These are phyloP conservation scores for Mycena crocata DNA, from an alignment of 768 basidiomycete species.

Conservation along the genomic window DNA sequence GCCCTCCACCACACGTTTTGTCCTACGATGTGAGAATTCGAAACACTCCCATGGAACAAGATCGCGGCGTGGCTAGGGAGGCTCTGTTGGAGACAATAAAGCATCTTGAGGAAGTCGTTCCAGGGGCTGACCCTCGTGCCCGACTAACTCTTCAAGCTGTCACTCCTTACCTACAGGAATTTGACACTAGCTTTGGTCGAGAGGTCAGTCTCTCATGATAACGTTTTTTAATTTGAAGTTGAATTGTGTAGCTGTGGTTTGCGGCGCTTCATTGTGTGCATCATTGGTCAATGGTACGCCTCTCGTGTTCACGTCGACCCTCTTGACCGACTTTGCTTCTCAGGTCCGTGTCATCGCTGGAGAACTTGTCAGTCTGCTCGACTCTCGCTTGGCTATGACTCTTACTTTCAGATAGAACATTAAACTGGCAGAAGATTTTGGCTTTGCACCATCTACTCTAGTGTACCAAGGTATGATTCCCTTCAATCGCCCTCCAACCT, in stretches of 20 bases:
- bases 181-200: slow-evolving; percentile 84
- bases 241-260: slow-evolving; percentile 77
- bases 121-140: slow-evolving; percentile 61
- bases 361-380: slow-evolving; percentile 69
- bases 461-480: slow-evolving; percentile 69
- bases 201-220: slow-evolving; percentile 63
- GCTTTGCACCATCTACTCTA: slow-evolving; percentile 88
- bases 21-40: slow-evolving; percentile 83
- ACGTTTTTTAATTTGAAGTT: neutral
- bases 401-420: slow-evolving; percentile 61
- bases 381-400: slow-evolving; percentile 6
- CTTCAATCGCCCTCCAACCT: slow-evolving; percentile 19
- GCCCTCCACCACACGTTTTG: slow-evolving; percentile 61
- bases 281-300: slow-evolving; percentile 88
- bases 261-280: slow-evolving; percentile 88
- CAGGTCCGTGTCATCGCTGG: slow-evolving; percentile 88
- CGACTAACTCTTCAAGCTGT: slow-evolving; percentile 82
- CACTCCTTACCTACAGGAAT: slow-evolving; percentile 80
- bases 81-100: slow-evolving; percentile 68
- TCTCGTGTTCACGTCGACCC: neutral
- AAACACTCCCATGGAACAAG: slow-evolving; percentile 88
- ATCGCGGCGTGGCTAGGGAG: slow-evolving; percentile 65
- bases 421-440: slow-evolving; percentile 78
- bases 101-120: slow-evolving; percentile 65
- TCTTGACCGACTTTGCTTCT: slow-evolving; percentile 19